Percentiles rank a stretch among this genome's conserved stretches.
Evolutionary conservation across 2,329 filamentous ascomycete species (phyloP).

Genomic region (Rachicladosporium sp.): DNA sequence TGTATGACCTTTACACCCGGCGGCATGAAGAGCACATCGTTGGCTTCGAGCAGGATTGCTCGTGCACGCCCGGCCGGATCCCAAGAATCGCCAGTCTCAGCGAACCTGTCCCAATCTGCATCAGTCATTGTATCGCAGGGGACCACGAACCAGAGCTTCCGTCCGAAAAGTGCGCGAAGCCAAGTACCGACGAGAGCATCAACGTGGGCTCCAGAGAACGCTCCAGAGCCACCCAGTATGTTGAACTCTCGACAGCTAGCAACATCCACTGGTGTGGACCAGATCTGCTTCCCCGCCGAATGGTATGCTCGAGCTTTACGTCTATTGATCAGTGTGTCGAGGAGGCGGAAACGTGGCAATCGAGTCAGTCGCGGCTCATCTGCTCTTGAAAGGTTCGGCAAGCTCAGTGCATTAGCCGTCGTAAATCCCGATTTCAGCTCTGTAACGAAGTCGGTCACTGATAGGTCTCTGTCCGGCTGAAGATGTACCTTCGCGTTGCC

Average conservation of each 20-base stretch:
- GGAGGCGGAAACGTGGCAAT: conserved; percentile 1
- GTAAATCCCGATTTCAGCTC: neutral
- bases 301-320: too few relatives aligned
- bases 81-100: neutral
- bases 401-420: conserved; percentile 1
- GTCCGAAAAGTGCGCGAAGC: conserved; percentile 6
- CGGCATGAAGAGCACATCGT: conserved; percentile 9
- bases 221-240: conserved; percentile 3
- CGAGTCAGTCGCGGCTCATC: conserved; percentile 2
- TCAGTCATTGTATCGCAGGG: neutral
- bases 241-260: conserved; percentile 5
- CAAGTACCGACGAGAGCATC: conserved; percentile 6
- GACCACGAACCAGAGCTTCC: conserved; percentile 8
- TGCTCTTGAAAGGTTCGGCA: conserved; percentile 1
- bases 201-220: conserved; percentile 6
- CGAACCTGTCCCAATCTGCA: conserved; percentile 1
- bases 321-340: conserved; percentile 2
- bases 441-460: conserved; percentile 2
- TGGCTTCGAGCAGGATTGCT: conserved; percentile 6
- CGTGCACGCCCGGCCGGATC: conserved; percentile 4
- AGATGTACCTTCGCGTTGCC: too few relatives aligned
- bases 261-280: conserved; percentile 1
- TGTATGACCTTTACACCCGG: conserved; percentile 6
- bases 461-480: neutral
- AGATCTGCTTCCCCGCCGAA: neutral